Base-by-base conservation (phyloP, 2,329 filamentous ascomycete genomes). In the Didymosphaeria variabile region DNA sequence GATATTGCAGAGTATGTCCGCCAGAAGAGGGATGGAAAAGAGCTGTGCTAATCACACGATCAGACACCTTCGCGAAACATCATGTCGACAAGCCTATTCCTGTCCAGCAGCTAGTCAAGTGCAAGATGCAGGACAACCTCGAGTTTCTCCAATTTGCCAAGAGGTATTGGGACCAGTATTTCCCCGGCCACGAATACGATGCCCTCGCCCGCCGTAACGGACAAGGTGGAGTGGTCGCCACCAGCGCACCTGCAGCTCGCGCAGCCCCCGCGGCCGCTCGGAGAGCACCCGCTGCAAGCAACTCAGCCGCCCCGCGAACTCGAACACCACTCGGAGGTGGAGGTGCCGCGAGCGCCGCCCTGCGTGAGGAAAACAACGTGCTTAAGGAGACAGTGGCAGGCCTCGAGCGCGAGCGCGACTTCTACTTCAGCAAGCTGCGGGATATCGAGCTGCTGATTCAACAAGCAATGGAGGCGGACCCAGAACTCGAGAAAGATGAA, bases 51-150 rank as follows among this genome's bases (percentile, higher is more conserved):
- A 31, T 36, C 40, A 6, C 42, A 26, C 13, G 9, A 19, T 17
- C 72, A 93, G 94, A 93, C 79, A 86, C 87, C 67, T 98, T 98
- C 77, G 85, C 89, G 64, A 91, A 91, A 80, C 94, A 98, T 82
- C 85, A 89, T 67, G 87, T 99, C 83, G 94, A 98, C 73, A 93
- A 93, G 78, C 90, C 91, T 31, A 90, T 99, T 71, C 93, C 93
- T 61, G 93, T 98, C 77, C 89, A 97, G 79, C 85, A 87, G 60
- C 89, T 99, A 62, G 88, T 95, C 73, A 99, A 98, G 81, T 99
- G 95, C 86, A 97, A 97, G 85, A 99, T 99, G 94, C 95, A 99
- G 86, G 95, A 99, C 81, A 99, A 99, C 84, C 91, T 99, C 72
- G 95, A 98, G 78, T 99, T 99, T 79, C 85, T 99, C 63, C 95